phyloP scores from a whole-genome alignment of 257 asterid genomes.

The Galeopsis tetrahit region DNA sequence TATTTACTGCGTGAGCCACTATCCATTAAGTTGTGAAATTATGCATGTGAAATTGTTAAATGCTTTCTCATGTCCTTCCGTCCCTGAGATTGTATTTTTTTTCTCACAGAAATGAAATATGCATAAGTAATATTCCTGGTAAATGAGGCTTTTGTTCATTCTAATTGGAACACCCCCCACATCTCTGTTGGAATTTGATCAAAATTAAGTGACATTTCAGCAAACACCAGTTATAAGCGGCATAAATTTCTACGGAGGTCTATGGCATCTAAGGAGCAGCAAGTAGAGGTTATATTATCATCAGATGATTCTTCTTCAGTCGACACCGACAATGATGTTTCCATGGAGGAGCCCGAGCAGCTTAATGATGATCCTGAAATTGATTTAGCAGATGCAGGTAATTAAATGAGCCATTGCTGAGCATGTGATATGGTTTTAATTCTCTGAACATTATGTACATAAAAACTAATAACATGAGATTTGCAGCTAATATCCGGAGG shows the following conservation, averaged over 20 bases:
- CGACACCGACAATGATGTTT: constrained; percentile 43
- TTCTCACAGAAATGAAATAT: neutral
- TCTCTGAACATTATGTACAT: neutral
- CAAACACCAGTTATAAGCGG: neutral
- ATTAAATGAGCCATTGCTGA: neutral
- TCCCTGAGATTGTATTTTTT: neutral
- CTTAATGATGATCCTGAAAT: constrained; percentile 35
- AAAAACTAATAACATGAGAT: neutral
- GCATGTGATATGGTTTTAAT: constrained; percentile 4
- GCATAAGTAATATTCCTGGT: neutral
- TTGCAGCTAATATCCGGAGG: neutral
- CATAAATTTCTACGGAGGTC: constrained; percentile 29
- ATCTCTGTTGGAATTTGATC: neutral
- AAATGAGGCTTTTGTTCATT: constrained; percentile 3
- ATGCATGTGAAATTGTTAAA: neutral
- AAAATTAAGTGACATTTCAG: constrained; percentile 7
- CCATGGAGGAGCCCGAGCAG: constrained; percentile 24
- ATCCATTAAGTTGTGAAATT: neutral
- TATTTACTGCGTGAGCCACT: neutral
- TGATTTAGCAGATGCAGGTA: constrained; percentile 58
- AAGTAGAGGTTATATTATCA: constrained; percentile 51
- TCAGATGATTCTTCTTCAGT: constrained; percentile 64
- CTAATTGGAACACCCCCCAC: no score
- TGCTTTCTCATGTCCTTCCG: constrained; percentile 10
- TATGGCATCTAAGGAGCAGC: constrained; percentile 49